Base-by-base conservation (phyloP, 106 monocot genomes). In the Narthecium ossifragum region DNA sequence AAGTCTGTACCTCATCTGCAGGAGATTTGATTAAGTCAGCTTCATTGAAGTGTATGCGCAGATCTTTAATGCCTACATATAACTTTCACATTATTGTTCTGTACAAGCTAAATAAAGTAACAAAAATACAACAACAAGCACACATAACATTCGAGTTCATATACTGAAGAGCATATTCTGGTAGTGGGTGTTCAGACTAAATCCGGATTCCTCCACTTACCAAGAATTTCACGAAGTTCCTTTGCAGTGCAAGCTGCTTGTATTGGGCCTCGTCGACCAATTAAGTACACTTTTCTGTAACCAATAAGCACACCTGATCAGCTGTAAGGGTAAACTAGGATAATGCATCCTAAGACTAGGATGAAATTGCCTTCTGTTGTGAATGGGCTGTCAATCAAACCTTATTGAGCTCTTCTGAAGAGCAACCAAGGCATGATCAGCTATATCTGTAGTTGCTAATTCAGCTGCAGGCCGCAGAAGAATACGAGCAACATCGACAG, bases 221-320 rank as follows among this genome's bases (percentile, higher is more conserved):
- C 71, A 33, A 91, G 78, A 74, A 98, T 88, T 85, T 98, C 86
- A 73, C 91, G 82, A 31, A 98, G 61, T 69, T 98, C 98, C 66
- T 91, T 98, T 23, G 98, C 84, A 26, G 91, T 98, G 66, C 98
- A 98, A 61, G 98, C 98, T 75, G 87, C 87, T 57, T 98, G 98
- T 60, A 70, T 91, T 61, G 98, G 98, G 28, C 98, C 98, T 64
- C 98, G 75, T 61, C 98, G 69, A 69, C 91, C 98, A 64, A 91
- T 76, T 60, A 98, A 69, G 53, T 76, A 88, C 28, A 98, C 86
- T 65, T 81, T 87, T 59, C 98, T 98, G 47, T 28, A 55, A 26
- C 32, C 53, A 71, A 11, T 49, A 23, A 34, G 12, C 63, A 41
- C 26, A 41, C 13, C 28, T 26, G 33, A 29, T 17, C 13, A 26